A percentile compares a stretch with the other conserved stretches of the same genome.
Conservation (phyloP, 2,329 filamentous ascomycete genomes). For the Thielaviopsis cerberus region DNA sequence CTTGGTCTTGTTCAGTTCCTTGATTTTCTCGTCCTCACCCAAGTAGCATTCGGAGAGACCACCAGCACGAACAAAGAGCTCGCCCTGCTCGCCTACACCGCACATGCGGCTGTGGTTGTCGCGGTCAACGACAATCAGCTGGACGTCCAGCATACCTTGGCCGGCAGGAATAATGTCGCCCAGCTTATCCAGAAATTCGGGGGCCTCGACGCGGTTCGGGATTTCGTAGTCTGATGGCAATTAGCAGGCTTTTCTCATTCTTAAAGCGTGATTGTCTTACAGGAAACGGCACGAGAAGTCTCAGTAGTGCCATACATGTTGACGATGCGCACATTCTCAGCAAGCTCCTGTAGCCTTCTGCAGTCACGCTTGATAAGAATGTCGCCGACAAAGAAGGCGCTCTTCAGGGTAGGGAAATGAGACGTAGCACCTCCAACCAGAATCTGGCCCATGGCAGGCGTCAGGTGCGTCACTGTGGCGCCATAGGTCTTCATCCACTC, state of each 20-base stretch:
- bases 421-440: slow-evolving; percentile 67
- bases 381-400: slow-evolving; percentile 84
- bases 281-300: slow-evolving; percentile 63
- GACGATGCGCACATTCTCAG: slow-evolving; percentile 54
- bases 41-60: slow-evolving; percentile 73
- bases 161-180: slow-evolving; percentile 65
- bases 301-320: slow-evolving; percentile 87
- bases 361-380: slow-evolving; percentile 74
- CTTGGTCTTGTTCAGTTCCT: slow-evolving; percentile 47
- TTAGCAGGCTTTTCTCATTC: background rate
- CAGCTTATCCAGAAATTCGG: slow-evolving; percentile 27
- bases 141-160: slow-evolving; percentile 72
- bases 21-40: slow-evolving; percentile 35
- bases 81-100: slow-evolving; percentile 62
- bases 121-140: slow-evolving; percentile 66
- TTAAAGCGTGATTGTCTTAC: background rate
- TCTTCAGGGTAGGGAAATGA: slow-evolving; percentile 56
- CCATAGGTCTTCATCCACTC: slow-evolving; percentile 70
- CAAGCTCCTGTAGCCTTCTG: slow-evolving; percentile 54
- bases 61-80: slow-evolving; percentile 65
- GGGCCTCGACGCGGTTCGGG: slow-evolving; percentile 43
- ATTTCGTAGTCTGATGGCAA: slow-evolving; percentile 44
- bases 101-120: slow-evolving; percentile 50
- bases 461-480: slow-evolving; percentile 71
- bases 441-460: slow-evolving; percentile 92